Evolutionary conservation across 2,329 filamentous ascomycete genomes (phyloP), one percentile per base, ranked within the genome.

Genomic region (Apiospora pterosperma): DNA sequence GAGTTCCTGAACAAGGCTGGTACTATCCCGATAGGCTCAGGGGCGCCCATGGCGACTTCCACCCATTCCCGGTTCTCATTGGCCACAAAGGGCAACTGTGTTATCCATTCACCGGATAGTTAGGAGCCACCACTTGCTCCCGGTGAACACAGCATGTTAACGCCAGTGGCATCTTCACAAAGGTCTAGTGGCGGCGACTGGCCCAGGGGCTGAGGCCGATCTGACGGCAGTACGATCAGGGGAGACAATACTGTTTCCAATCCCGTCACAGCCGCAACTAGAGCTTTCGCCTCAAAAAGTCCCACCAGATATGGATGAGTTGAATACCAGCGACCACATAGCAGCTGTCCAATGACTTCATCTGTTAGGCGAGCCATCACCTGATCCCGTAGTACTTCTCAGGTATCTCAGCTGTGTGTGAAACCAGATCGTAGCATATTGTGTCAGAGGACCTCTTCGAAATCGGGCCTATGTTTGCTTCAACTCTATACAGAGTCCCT

Each of bases 391-490:
- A 61, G 59, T 41, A 61, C 59, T 41, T 31, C 39, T 36, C 14
- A 38, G 36, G 23, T 38, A 25, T 41, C 36, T 31, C 23, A 61
- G 59, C 59, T 61, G 36, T n/a, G 59, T 61, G 59, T 61, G 59
- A n/a, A 41, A 61, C 59, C 28, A 28, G 10, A 28, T 41, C 25
- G 59, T 61, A n/a, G 59, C 36, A 41, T 41, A 19, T 41, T 19
- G 59, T 61, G 59, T 39, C 23, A 31, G 59, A 41, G 36, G 21
- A 61, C 23, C 48, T 31, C 19, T n/a, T 38, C 10, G 19, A 14
- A 61, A 41, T 38, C 36, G 59, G 59, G 36, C 21, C 59, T 41
- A 61, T 61, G 59, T 61, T 61, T 61, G 59, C 59, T 41, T 61
- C 52, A 12, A 38, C 10, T 31, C 23, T 41, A 19, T 41, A 38